Conservation (phyloP, 148 eudicot genomes). For the Linanthus parryae region DNA sequence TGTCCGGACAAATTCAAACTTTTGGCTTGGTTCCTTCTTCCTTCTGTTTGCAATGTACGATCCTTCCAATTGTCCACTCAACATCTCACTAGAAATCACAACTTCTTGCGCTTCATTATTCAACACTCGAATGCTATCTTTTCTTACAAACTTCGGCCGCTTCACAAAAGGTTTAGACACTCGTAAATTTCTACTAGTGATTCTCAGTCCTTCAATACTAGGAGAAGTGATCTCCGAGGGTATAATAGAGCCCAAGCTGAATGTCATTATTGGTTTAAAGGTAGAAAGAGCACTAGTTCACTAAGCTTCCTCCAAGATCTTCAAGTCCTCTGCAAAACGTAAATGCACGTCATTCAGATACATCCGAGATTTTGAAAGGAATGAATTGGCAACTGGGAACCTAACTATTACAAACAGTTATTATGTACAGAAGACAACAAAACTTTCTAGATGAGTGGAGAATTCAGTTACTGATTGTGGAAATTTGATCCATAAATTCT, state of each 20-base stretch:
- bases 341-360: no score
- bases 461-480: no score
- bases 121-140: conserved; percentile 28
- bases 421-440: no score
- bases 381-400: no score
- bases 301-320: conserved; percentile 14
- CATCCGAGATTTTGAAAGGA: no score
- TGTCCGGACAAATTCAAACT: conserved; percentile 61
- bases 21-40: conserved; percentile 30
- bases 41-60: conserved; percentile 27
- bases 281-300: conserved; percentile 1
- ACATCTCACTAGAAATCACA: conserved; percentile 38
- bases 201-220: conserved; percentile 27
- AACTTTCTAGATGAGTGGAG: no score
- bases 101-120: conserved; percentile 28
- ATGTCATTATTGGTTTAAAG: conserved; percentile 37
- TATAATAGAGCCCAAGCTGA: conserved; percentile 35
- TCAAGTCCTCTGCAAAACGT: no score
- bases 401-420: no score
- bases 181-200: conserved; percentile 19
- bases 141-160: conserved; percentile 24
- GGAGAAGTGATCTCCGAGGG: conserved; percentile 44
- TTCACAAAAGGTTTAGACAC: conserved; percentile 33
- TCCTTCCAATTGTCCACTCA: conserved; percentile 44
- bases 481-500: no score